These are phyloP conservation scores for Candida stauntonica DNA, from an alignment of 805 yeast species.

Conservation along the genomic window DNA sequence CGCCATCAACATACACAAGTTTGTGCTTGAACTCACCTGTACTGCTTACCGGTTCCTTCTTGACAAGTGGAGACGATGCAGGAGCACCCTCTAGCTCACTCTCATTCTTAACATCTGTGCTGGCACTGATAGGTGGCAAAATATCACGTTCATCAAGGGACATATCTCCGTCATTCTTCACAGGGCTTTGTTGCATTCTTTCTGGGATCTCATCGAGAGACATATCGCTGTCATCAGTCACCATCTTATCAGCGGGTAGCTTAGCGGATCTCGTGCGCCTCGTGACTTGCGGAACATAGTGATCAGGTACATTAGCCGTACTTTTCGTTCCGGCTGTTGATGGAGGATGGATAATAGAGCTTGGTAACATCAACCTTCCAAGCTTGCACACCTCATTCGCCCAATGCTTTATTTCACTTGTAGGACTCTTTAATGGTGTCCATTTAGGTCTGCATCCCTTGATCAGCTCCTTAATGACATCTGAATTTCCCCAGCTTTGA, in stretches of 20 bases:
- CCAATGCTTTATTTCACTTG: constrained; percentile 51
- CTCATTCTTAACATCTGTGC: constrained; percentile 9
- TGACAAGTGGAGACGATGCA: constrained; percentile 8
- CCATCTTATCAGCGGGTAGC: constrained; percentile 18
- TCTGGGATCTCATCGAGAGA: constrained; percentile 14
- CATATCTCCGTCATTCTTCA: constrained; percentile 7
- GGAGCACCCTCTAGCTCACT: constrained; percentile 7
- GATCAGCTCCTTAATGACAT: constrained; percentile 58
- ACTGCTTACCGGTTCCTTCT: constrained; percentile 1
- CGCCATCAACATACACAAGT: constrained; percentile 16
- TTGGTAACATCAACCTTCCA: constrained; percentile 61
- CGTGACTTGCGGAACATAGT: constrained; percentile 6
- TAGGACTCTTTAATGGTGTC: constrained; percentile 53
- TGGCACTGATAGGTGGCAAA: constrained; percentile 6
- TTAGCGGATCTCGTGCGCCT: constrained; percentile 19
- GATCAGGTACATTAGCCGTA: constrained; percentile 1
- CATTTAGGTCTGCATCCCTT: constrained; percentile 68
- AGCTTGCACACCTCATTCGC: constrained; percentile 59
- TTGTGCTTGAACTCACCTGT: constrained; percentile 15
- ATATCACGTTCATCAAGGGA: constrained; percentile 10
- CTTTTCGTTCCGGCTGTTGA: constrained; percentile 3
- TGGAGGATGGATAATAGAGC: constrained; percentile 20
- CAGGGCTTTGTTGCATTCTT: background rate
- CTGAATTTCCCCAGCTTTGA: constrained; percentile 57
- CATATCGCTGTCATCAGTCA: constrained; percentile 15